Conservation (phyloP, 192 early-diverging fungal genomes). For the Coemansia asiatica region DNA sequence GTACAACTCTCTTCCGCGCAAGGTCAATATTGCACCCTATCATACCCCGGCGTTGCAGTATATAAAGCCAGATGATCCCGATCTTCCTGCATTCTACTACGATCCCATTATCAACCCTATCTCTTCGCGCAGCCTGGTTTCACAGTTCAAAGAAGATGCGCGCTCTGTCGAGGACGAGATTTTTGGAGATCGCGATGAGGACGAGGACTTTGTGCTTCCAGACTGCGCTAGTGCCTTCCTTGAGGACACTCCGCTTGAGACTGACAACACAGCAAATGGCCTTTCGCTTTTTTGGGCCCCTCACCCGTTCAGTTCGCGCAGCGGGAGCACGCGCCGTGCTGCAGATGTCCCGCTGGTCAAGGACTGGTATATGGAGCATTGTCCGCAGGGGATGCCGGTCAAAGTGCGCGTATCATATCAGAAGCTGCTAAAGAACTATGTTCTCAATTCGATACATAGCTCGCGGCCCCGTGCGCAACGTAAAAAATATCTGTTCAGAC, state of each 20-base stretch:
- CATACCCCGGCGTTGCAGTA: constrained; percentile 91
- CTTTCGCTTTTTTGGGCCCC: constrained; percentile 98
- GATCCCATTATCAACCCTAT: constrained; percentile 99
- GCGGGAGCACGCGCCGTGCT: constrained; percentile 86
- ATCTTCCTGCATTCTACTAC: constrained; percentile 96
- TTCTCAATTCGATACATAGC: constrained; percentile 87
- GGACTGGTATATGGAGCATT: constrained; percentile 98
- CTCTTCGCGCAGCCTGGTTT: constrained; percentile 50
- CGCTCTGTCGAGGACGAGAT: constrained; percentile 77
- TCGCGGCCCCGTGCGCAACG: constrained; percentile 83
- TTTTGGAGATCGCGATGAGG: constrained; percentile 67
- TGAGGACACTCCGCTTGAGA: constrained; percentile 72
- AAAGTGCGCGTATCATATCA: constrained; percentile 99
- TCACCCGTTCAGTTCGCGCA: constrained; percentile 92
- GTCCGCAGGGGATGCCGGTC: constrained; percentile 87
- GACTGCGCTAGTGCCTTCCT: constrained; percentile 77
- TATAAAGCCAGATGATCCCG: constrained; percentile 87
- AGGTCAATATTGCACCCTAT: constrained; percentile 89
- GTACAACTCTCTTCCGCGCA: constrained; percentile 95
- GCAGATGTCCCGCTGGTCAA: constrained; percentile 94
- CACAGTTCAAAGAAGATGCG: constrained; percentile 68
- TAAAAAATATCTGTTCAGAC: constrained; percentile 94
- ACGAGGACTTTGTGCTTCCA: constrained; percentile 74
- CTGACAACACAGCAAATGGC: constrained; percentile 88
- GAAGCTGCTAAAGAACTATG: constrained; percentile 95